phyloP scores from a whole-genome alignment of 2,329 filamentous ascomycete genomes.

The Stenocarpella maydis region DNA sequence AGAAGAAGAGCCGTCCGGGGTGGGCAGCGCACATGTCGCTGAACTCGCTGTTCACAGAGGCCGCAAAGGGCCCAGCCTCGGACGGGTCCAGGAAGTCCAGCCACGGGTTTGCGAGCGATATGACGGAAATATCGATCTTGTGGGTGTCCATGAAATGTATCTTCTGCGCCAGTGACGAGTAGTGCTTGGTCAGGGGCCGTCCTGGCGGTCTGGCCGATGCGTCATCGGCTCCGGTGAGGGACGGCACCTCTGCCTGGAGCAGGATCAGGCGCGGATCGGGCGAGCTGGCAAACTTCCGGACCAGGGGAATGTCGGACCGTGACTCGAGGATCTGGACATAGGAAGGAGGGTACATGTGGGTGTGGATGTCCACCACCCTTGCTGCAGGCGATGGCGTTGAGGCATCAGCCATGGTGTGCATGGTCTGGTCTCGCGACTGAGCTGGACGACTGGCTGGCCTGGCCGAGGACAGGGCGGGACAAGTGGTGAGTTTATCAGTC shows the following conservation, averaged over 20 bases:
- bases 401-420: slow-evolving; percentile 19
- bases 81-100: slow-evolving; percentile 77
- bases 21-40: slow-evolving; percentile 73
- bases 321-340: slow-evolving; percentile 69
- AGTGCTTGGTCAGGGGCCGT: slow-evolving; percentile 83
- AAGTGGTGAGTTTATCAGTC: background rate
- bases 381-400: slow-evolving; percentile 36
- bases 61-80: slow-evolving; percentile 70
- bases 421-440: background rate
- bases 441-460: background rate
- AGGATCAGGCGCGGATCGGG: slow-evolving; percentile 67
- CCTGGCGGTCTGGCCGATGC: slow-evolving; percentile 69
- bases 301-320: slow-evolving; percentile 71
- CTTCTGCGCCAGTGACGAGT: slow-evolving; percentile 81
- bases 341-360: slow-evolving; percentile 73
- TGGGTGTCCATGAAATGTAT: slow-evolving; percentile 89
- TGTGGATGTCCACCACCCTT: slow-evolving; percentile 71
- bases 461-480: background rate
- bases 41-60: slow-evolving; percentile 79
- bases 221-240: slow-evolving; percentile 53
- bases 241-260: slow-evolving; percentile 50
- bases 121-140: slow-evolving; percentile 80
- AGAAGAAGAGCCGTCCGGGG: slow-evolving; percentile 78
- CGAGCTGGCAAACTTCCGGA: slow-evolving; percentile 68
- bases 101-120: slow-evolving; percentile 94